Evolutionary conservation across 495 filamentous ascomycete species (phyloP), one percentile per base, ranked within the genome.

Genomic region (Evernia prunastri): DNA sequence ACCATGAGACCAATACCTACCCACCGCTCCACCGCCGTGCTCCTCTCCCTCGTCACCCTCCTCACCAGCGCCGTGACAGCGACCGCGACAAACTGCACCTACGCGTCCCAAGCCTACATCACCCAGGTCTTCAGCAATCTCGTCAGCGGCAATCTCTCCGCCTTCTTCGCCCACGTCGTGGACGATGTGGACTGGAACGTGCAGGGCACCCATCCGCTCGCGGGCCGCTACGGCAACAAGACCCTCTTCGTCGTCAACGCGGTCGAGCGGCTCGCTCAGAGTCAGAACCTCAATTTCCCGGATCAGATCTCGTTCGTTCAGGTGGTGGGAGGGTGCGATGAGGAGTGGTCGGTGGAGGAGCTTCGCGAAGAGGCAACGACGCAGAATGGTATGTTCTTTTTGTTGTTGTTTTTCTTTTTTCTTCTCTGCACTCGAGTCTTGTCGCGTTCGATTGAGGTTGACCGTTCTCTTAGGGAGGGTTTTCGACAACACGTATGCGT

Each of bases 171-270:
- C 23, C 13, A 37, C 4, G 60, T 61, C 18, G 15, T 23, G 9
- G 23, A 25, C 33, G 43, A 61, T 25, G 60, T 61, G 27, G 42
- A 51, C 45, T 61, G 60, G 45, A 61, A 43, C 15, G 23, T 61
- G 10, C 23, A 31, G 13, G 60, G 60, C 37, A 53, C 45, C n/a
- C 60, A 61, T 39, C 43, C 60, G 17, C 29, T 61, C 15, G 43
- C 60, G 27, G 60, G 60, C 29, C 15, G 18, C 29, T 61, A 61
- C n/a, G 1, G 8, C 45, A 61, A 51, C 60, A 61, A 33, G 29
- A 61, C 60, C 18, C 20, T 61, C 42, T 61, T 61, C 33, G 20
- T 61, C 27, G 27, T 33, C 39, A 33, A 61, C 37, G 43, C 60
- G 5, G 31, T 61, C 7, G 35, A 8, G 2, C 60, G 60, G 15